These are phyloP conservation scores for Dendrobium huoshanense DNA, from an alignment of 106 monocot genomes.

Conservation along the genomic window DNA sequence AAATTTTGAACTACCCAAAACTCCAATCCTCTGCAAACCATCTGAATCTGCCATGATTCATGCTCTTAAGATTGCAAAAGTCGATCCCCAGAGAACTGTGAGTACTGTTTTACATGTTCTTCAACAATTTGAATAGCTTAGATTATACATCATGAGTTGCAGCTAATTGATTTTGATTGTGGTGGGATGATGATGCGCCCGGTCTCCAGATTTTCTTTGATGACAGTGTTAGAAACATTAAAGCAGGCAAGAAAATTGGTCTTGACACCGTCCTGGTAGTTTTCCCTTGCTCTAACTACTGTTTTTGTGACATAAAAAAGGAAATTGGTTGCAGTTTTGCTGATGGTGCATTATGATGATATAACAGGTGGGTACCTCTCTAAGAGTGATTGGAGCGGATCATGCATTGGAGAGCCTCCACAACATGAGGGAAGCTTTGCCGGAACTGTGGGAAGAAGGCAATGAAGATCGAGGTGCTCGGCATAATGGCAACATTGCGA, in stretches of 20 bases:
- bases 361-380: slow-evolving; percentile 60
- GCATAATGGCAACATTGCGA: slow-evolving; percentile 38
- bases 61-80: slow-evolving; percentile 63
- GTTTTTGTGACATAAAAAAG: background rate
- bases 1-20: slow-evolving; percentile 35
- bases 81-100: slow-evolving; percentile 68
- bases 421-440: slow-evolving; percentile 76
- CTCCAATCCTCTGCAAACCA: slow-evolving; percentile 82
- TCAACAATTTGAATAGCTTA: background rate
- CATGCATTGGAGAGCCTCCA: slow-evolving; percentile 70
- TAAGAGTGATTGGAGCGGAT: slow-evolving; percentile 54
- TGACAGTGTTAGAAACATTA: slow-evolving; percentile 80
- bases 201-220: slow-evolving; percentile 77
- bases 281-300: background rate
- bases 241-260: slow-evolving; percentile 64
- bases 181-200: background rate
- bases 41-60: slow-evolving; percentile 55
- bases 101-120: background rate
- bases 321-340: background rate
- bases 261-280: slow-evolving; percentile 82
- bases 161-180: background rate
- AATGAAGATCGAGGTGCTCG: slow-evolving; percentile 28
- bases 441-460: slow-evolving; percentile 69
- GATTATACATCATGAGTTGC: background rate
- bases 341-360: background rate